Base-by-base conservation (phyloP, 805 yeast genomes). In the Candida patagonica region DNA sequence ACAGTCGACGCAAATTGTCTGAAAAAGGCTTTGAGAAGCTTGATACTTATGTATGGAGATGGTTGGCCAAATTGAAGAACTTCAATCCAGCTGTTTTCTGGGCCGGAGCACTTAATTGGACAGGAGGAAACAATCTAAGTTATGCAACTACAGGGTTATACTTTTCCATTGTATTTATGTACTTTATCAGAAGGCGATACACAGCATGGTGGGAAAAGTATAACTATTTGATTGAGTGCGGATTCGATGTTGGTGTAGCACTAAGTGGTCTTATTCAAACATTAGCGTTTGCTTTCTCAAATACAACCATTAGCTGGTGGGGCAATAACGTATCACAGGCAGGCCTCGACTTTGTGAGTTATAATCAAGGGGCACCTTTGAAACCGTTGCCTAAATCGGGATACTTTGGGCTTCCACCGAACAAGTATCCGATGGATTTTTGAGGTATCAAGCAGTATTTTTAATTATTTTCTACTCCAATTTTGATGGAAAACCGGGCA, bases 121-220 rank as follows among this genome's bases (percentile, higher is more conserved):
- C 57, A 2, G 75, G 76, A 1, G 26, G 35, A 4, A 66, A 56
- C 47, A 71, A 70, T 49, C 48, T 69, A 36, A 66, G 66, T 61
- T 53, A 54, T 41, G 66, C 63, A 47, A 61, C 57, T 30, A 63
- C 72, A 5, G 73, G 73, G 4, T 53, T 68, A 24, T 53, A 53
- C 36, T 34, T 68, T 37, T 65, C 73, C 12, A 61, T 58, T 47
- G 42, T 59, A 24, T 72, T 72, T 62, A 70, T 68, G 68, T 65
- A 63, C 45, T 54, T 58, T 42, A 53, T 71, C 45, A 66, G 65
- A 41, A 55, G 58, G 38, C 55, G 63, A 41, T 71, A 68, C 45
- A 51, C 65, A 5, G 51, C 58, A 22, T 71, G 76, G 76, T 71
- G 76, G 76, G 71, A 68, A 37, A 70, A 68, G 54, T 71, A 71